These are phyloP conservation scores for Dictyostelium intermedium DNA, from an alignment of 78 protist genomes.

Conservation along the genomic window DNA sequence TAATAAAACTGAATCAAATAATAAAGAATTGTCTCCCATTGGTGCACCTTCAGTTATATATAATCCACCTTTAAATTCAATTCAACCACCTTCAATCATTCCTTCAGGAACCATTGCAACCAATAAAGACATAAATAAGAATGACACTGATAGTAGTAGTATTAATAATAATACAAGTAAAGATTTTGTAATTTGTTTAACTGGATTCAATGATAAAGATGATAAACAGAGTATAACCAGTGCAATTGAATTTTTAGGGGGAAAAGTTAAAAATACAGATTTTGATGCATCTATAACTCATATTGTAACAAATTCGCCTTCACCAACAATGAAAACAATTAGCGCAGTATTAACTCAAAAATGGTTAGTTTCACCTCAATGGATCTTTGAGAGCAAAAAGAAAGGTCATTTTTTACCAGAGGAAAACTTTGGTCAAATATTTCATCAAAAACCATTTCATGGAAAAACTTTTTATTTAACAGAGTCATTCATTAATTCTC, in stretches of 20 bases:
- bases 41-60: not conserved
- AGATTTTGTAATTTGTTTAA: not conserved
- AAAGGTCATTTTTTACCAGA: not conserved
- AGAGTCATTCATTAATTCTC: not conserved
- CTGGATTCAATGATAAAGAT: conserved; percentile 26
- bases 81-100: not conserved
- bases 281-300: conserved; percentile 49
- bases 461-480: not conserved
- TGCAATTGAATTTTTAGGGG: not conserved
- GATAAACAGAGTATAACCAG: not conserved
- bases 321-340: conserved; percentile 44
- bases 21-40: not conserved
- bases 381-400: conserved; percentile 19
- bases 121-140: not conserved
- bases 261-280: not conserved
- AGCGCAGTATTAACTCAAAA: conserved; percentile 16
- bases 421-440: not conserved
- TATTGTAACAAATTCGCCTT: not conserved
- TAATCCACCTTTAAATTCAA: not conserved
- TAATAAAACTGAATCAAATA: not conserved
- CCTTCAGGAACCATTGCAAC: not conserved
- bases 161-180: not conserved
- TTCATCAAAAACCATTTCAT: not conserved
- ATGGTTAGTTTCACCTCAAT: conserved; percentile 40
- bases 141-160: not conserved